A percentile compares a stretch with the other conserved stretches of the same genome.
Evolutionary conservation across 2,329 filamentous ascomycete genomes (phyloP).

Genomic region (Aspergillus amoenus): DNA sequence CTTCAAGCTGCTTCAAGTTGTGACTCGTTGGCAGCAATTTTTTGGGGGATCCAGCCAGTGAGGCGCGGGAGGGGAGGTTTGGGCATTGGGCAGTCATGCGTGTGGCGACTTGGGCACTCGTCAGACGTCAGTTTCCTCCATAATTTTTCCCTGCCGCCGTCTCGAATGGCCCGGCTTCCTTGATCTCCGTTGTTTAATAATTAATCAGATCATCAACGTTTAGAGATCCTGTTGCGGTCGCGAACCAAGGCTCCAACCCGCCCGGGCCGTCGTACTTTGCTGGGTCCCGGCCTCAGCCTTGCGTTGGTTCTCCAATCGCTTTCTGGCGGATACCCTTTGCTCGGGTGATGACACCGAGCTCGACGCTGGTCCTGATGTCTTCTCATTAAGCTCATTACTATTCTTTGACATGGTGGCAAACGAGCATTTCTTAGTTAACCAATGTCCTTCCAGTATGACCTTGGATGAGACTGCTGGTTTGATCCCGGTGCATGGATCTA

Average conservation of each 20-base stretch:
- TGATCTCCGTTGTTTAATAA: not conserved
- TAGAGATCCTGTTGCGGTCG: not conserved
- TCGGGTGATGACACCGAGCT: not conserved
- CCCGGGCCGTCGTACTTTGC: constrained; percentile 9
- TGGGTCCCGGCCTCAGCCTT: constrained; percentile 3
- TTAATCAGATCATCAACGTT: not conserved
- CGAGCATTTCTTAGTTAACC: not conserved
- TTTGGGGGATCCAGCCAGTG: constrained; percentile 1
- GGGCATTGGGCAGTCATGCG: constrained; percentile 40
- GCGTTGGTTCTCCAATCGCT: not conserved
- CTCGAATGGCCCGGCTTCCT: not conserved
- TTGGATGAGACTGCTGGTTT: not conserved
- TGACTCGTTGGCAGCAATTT: not conserved
- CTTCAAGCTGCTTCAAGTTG: not conserved
- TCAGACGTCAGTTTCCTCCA: constrained; percentile 9
- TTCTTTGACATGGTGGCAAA: not conserved
- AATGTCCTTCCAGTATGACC: not conserved
- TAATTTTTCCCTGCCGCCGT: not conserved
- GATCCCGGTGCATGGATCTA: not conserved
- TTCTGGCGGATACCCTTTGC: not conserved
- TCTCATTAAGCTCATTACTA: not conserved
- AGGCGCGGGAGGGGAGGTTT: constrained; percentile 2
- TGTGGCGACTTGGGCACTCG: constrained; percentile 34
- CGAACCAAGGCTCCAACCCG: constrained; percentile 14
- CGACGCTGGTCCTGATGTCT: not conserved